Conservation (phyloP, 352 stramenopile genomes). For the Hyaloperonospora brassicae region DNA sequence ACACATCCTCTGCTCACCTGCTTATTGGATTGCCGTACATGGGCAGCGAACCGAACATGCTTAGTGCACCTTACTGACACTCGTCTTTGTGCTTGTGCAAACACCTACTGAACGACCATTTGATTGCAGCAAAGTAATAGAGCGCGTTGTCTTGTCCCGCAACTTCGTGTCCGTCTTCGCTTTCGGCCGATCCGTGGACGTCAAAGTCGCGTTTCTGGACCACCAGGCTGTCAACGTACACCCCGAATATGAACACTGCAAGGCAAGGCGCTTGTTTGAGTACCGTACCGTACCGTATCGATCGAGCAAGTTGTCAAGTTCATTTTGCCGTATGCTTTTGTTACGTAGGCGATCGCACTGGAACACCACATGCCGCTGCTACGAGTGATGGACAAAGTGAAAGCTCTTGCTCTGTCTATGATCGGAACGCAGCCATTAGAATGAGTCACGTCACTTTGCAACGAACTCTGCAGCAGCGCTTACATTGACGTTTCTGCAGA, state of each 20-base stretch:
- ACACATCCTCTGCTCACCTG: too few relatives aligned
- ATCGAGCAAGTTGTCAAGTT: background rate
- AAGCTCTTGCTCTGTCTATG: slow-evolving; percentile 28
- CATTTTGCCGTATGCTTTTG: background rate
- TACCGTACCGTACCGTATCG: background rate
- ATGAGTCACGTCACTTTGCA: background rate
- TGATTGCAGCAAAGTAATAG: slow-evolving; percentile 40
- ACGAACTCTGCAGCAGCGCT: background rate
- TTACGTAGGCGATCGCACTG: slow-evolving; percentile 34
- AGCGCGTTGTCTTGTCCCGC: slow-evolving; percentile 45
- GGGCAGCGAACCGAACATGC: background rate
- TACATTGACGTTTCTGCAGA: background rate
- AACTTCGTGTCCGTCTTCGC: slow-evolving; percentile 42
- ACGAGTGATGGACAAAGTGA: slow-evolving; percentile 50
- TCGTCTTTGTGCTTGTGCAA: slow-evolving; percentile 4
- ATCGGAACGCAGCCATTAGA: slow-evolving; percentile 5
- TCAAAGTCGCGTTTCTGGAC: slow-evolving; percentile 54
- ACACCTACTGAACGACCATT: slow-evolving; percentile 19
- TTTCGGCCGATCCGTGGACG: slow-evolving; percentile 37
- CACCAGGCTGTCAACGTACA: slow-evolving; percentile 57
- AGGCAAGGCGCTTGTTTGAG: slow-evolving; percentile 23
- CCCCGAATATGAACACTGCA: slow-evolving; percentile 82
- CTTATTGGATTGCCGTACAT: background rate
- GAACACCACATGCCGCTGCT: slow-evolving; percentile 36
- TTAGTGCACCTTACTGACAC: slow-evolving; percentile 8